phyloP scores from a whole-genome alignment of 192 early-diverging fungal species.

The Backusella australiensis region DNA sequence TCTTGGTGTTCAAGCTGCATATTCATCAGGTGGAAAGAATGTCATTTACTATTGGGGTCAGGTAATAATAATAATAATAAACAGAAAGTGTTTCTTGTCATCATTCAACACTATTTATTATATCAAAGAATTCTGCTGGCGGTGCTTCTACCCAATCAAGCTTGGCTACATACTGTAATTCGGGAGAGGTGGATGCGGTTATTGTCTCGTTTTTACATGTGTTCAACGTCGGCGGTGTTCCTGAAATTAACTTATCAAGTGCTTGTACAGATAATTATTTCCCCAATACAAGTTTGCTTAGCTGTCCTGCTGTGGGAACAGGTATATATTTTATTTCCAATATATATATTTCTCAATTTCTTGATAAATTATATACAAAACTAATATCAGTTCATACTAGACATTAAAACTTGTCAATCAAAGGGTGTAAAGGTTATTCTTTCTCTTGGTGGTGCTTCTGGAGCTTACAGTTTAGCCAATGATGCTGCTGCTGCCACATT shows the following conservation, averaged over 20 bases:
- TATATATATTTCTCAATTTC: not conserved
- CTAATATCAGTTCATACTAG: slow-evolving; percentile 16
- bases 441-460: slow-evolving; percentile 69
- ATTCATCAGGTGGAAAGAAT: not conserved
- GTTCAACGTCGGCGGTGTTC: slow-evolving; percentile 60
- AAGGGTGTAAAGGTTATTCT: slow-evolving; percentile 73
- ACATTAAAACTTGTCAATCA: slow-evolving; percentile 68
- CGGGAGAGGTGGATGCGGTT: slow-evolving; percentile 46
- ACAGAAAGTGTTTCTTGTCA: not conserved
- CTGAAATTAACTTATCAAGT: slow-evolving; percentile 67
- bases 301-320: slow-evolving; percentile 63
- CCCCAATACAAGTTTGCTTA: slow-evolving; percentile 58
- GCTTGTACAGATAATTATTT: slow-evolving; percentile 54
- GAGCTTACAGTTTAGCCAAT: slow-evolving; percentile 58
- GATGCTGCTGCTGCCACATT: slow-evolving; percentile 57
- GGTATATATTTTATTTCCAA: slow-evolving; percentile 9
- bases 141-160: slow-evolving; percentile 8
- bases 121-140: slow-evolving; percentile 24
- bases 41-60: slow-evolving; percentile 18
- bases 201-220: slow-evolving; percentile 61
- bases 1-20: slow-evolving; percentile 11
- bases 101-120: slow-evolving; percentile 1
- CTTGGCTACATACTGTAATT: slow-evolving; percentile 59
- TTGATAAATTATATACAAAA: not conserved
- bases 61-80: not conserved